These are phyloP conservation scores for Arthroderma uncinatum DNA, from an alignment of 2,329 filamentous ascomycete genomes.

Conservation along the genomic window DNA sequence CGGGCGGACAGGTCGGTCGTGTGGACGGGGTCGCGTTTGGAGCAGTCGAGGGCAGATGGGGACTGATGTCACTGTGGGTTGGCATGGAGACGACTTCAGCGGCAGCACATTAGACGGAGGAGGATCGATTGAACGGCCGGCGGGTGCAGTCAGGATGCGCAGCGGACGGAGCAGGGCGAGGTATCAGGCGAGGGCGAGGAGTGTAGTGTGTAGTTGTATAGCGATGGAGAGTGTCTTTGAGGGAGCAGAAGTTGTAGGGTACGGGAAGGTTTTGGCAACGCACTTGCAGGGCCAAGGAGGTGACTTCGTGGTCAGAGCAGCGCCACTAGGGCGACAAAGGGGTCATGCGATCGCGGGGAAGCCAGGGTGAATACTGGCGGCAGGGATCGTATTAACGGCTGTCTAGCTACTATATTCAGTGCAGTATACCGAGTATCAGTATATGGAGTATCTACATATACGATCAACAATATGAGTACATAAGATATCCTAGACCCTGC, in stretches of 20 bases:
- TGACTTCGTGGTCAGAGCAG: not conserved
- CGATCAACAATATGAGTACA: too few species aligned
- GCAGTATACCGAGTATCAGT: too few species aligned
- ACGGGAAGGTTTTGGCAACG: not conserved
- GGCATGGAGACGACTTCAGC: constrained; percentile 35
- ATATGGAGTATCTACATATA: too few species aligned
- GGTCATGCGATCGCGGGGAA: constrained; percentile 30
- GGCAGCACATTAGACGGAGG: not conserved
- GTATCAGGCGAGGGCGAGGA: not conserved
- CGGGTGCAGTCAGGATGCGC: not conserved
- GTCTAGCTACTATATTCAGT: too few species aligned
- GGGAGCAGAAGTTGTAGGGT: not conserved
- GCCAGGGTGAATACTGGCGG: not conserved
- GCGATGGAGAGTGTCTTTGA: not conserved
- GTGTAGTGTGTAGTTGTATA: not conserved
- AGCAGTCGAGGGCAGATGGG: constrained; percentile 32
- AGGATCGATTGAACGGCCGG: not conserved
- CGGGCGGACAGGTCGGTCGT: constrained; percentile 42
- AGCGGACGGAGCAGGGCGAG: not conserved
- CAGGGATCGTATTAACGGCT: too few species aligned
- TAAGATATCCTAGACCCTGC: too few species aligned
- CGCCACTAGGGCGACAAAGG: constrained; percentile 8
- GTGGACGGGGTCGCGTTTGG: constrained; percentile 35
- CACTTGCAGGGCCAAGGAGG: not conserved
- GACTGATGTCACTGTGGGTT: constrained; percentile 37